A percentile compares a stretch with the other conserved stretches of the same genome.
Conservation (phyloP, 371 early-diverging fungal species). For the Circinella umbellata region DNA sequence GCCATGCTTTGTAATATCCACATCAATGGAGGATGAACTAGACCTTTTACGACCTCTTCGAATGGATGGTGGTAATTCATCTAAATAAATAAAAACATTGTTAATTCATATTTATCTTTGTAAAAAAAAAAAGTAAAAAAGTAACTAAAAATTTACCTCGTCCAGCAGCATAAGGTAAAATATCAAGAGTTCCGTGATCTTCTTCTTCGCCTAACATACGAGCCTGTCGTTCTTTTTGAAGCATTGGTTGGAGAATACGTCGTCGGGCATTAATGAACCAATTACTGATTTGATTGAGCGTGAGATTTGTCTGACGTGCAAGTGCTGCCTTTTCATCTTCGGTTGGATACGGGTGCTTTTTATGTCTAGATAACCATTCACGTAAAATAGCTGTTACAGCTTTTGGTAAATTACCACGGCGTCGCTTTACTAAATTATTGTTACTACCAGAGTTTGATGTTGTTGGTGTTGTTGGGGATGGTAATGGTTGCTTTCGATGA, state of each 20-base stretch:
- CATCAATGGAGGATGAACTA: neutral
- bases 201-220: conserved; percentile 12
- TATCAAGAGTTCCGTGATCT: conserved; percentile 2
- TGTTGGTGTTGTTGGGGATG: conserved; percentile 1
- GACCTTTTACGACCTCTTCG: conserved; percentile 17
- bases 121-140: neutral
- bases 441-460: conserved; percentile 12
- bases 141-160: neutral
- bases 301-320: conserved; percentile 65
- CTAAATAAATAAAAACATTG: neutral
- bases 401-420: conserved; percentile 66
- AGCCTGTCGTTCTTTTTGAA: conserved; percentile 32
- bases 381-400: conserved; percentile 65
- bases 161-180: conserved; percentile 5
- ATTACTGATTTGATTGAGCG: conserved; percentile 79
- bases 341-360: conserved; percentile 79
- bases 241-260: conserved; percentile 59
- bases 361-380: conserved; percentile 74
- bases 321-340: conserved; percentile 76
- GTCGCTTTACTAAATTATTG: conserved; percentile 26
- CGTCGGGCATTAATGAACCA: conserved; percentile 90
- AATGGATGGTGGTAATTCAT: neutral
- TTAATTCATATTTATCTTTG: neutral
- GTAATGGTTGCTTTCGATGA: neutral
- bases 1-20: neutral